Evolutionary conservation across 805 yeast genomes (phyloP), one percentile per base, ranked within the genome.

Genomic region (Metschnikowia bowlesiae): DNA sequence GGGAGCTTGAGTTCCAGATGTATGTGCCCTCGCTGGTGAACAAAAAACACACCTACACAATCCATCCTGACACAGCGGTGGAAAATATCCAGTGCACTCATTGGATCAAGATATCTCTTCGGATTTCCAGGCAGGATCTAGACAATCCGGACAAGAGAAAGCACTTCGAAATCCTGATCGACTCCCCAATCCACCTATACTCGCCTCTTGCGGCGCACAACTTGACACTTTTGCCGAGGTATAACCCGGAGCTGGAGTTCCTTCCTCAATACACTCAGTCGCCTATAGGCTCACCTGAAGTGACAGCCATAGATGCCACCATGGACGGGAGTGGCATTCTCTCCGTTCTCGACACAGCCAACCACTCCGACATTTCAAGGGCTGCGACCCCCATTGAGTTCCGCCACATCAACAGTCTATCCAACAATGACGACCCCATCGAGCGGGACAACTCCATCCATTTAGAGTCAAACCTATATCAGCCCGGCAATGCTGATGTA

Each of bases 141-240:
- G 73, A 75, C 1, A 68, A 71, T 41, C 66, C 71, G 3, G 74
- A 59, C 14, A 88, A 88, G 62, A 74, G 96, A 42, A 94, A 91
- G 64, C 97, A 90, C 63, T 94, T 87, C 64, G 99, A 94, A 70
- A 87, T 94, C 41, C 84, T 89, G 51, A 92, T 94, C 50, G 99
- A 94, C 67, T 88, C 97, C 2, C 99, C 99, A 3, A 83, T 94
- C 52, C 95, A 87, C 61, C 75, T 94, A 4, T 70, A 91, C 46
- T 83, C 91, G 44, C 82, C 85, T 6, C 69, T 80, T 44, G 89
- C 96, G 54, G 86, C 89, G 1, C 96, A 86, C 67, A 87, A 87
- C 5, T 86, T 87, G 59, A 87, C 92, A 1, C 65, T 87, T 36
- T 68, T 87, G 40, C 96, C 96, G 4, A 84, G 89, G 6, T 87